phyloP scores from a whole-genome alignment of 2,329 filamentous ascomycete genomes.

The Endothia cerciana region DNA sequence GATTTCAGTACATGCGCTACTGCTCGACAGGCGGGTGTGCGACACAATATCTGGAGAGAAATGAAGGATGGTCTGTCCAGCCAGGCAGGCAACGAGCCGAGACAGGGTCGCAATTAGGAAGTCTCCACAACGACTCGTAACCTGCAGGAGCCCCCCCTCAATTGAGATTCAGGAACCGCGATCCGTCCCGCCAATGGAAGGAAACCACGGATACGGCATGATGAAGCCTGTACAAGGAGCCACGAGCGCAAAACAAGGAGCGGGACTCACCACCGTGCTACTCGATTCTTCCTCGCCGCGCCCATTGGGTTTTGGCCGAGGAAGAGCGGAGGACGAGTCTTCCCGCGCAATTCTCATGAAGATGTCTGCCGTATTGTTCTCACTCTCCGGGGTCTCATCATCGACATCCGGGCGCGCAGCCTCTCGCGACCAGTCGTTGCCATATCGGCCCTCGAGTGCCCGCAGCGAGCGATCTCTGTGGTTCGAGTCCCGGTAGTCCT shows the following conservation, averaged over 20 bases:
- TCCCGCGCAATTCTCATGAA: slow-evolving; percentile 64
- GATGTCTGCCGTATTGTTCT: slow-evolving; percentile 56
- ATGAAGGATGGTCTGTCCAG: slow-evolving; percentile 22
- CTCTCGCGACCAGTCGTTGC: slow-evolving; percentile 41
- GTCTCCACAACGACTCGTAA: slow-evolving; percentile 27
- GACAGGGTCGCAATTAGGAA: slow-evolving; percentile 24
- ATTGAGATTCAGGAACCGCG: slow-evolving; percentile 25
- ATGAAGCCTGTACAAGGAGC: background rate
- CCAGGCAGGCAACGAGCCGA: slow-evolving; percentile 22
- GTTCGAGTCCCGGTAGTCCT: slow-evolving; percentile 45
- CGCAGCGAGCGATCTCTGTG: slow-evolving; percentile 55
- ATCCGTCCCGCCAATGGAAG: slow-evolving; percentile 23
- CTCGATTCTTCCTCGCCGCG: slow-evolving; percentile 38
- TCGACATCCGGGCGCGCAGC: slow-evolving; percentile 50
- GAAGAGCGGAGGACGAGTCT: slow-evolving; percentile 40
- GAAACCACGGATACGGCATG: background rate
- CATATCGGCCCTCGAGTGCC: slow-evolving; percentile 52
- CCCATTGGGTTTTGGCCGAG: slow-evolving; percentile 43
- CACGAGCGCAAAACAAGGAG: background rate
- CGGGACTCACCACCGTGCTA: slow-evolving; percentile 25
- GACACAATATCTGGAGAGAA: slow-evolving; percentile 16
- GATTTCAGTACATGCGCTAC: slow-evolving; percentile 29
- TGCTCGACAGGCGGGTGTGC: slow-evolving; percentile 11
- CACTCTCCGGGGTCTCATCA: slow-evolving; percentile 41
- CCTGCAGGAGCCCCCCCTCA: slow-evolving; percentile 25